Percentiles rank a stretch among this genome's conserved stretches.
phyloP scores from a whole-genome alignment of 208 protist species.

The Lotmaria passim region DNA sequence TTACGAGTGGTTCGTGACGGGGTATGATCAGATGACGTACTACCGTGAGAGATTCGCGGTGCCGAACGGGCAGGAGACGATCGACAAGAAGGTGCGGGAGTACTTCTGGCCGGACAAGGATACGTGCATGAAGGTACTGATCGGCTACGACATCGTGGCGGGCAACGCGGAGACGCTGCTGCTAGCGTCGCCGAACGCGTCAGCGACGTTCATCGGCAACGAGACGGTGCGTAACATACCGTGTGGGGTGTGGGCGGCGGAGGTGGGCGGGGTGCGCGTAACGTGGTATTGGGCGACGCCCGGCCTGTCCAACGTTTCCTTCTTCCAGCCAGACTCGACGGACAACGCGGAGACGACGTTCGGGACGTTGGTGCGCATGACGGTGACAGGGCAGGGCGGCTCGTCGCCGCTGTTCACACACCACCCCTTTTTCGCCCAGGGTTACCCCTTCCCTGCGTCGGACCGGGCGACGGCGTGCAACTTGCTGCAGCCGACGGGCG shows the following conservation, averaged over 20 bases:
- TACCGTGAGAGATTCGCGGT: slow-evolving; percentile 33
- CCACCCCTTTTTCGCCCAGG: slow-evolving; percentile 57
- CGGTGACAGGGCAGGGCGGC: slow-evolving; percentile 33
- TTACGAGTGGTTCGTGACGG: slow-evolving; percentile 49
- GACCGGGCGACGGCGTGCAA: slow-evolving; percentile 32
- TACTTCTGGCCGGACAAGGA: slow-evolving; percentile 50
- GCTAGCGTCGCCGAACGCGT: slow-evolving; percentile 15
- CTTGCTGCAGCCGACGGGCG: slow-evolving; percentile 24
- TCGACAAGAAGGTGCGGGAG: slow-evolving; percentile 26
- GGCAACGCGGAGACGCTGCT: slow-evolving; percentile 24
- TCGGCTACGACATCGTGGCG: slow-evolving; percentile 32
- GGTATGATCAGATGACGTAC: slow-evolving; percentile 28
- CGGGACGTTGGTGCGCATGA: slow-evolving; percentile 44
- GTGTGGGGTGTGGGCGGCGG: slow-evolving; percentile 44
- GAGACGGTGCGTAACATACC: slow-evolving; percentile 49
- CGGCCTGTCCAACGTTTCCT: not conserved
- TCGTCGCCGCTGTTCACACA: slow-evolving; percentile 48
- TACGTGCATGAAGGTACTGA: slow-evolving; percentile 31
- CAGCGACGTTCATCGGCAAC: slow-evolving; percentile 45
- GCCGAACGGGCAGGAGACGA: slow-evolving; percentile 7
- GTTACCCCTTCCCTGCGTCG: slow-evolving; percentile 31
- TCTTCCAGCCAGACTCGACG: not conserved
- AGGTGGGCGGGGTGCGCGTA: slow-evolving; percentile 29
- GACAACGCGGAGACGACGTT: not conserved
- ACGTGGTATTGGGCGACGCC: slow-evolving; percentile 51